Conservation (phyloP, 1,139 yeast genomes). For the Yueomyces sp. region DNA sequence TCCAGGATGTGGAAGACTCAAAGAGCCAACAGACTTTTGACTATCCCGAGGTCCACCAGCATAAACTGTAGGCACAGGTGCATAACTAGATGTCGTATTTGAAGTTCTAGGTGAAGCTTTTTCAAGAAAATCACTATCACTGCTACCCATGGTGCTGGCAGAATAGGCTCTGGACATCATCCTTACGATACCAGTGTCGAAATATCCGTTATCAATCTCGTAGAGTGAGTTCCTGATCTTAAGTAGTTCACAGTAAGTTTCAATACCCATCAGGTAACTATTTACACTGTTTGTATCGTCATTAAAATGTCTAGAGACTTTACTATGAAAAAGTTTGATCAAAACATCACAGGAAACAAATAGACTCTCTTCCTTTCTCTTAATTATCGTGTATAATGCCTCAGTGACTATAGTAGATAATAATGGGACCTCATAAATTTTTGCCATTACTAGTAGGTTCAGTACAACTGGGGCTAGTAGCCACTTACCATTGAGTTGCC, state of each 20-base stretch:
- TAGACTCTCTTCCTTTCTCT: conserved; percentile 43
- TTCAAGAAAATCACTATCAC: conserved; percentile 6
- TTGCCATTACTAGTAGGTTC: conserved; percentile 50
- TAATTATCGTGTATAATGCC: conserved; percentile 53
- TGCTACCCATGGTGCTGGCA: conserved; percentile 9
- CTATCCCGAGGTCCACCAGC: conserved; percentile 20
- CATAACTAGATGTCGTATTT: conserved; percentile 3
- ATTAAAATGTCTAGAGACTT: conserved; percentile 13
- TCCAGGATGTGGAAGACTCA: conserved; percentile 7
- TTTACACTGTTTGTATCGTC: conserved; percentile 23
- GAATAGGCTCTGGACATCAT: conserved; percentile 24
- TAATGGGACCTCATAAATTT: conserved; percentile 53
- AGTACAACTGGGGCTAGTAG: conserved; percentile 50
- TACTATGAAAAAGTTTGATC: conserved; percentile 9
- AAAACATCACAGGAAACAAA: conserved; percentile 27
- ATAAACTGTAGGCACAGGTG: conserved; percentile 9
- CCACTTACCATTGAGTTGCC: conserved; percentile 68
- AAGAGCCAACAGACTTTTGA: conserved; percentile 13
- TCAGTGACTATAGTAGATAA: conserved; percentile 57
- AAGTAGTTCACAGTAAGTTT: conserved; percentile 12
- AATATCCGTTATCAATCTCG: conserved; percentile 48
- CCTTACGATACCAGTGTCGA: conserved; percentile 43
- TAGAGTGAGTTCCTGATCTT: conserved; percentile 20
- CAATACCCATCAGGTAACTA: conserved; percentile 25
- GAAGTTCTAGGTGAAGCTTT: conserved; percentile 3